phyloP scores from a whole-genome alignment of 1,284 basidiomycete genomes.

The Tremellales sp. region DNA sequence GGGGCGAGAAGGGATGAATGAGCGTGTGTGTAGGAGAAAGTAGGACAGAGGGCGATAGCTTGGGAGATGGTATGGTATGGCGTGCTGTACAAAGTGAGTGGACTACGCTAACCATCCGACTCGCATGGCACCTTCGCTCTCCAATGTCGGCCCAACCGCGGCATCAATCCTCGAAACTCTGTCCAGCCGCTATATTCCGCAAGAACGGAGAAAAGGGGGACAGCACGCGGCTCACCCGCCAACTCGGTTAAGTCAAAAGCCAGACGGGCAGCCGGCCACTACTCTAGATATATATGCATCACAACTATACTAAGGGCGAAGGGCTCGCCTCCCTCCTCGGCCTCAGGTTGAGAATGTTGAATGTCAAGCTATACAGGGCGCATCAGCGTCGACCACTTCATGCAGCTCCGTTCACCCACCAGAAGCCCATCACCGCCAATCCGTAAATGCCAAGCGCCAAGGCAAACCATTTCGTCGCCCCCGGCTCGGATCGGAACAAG shows the following conservation, averaged over 20 bases:
- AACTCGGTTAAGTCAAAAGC: no score
- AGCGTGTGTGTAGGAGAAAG: slow-evolving; percentile 27
- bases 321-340: neutral
- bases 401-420: slow-evolving; percentile 56
- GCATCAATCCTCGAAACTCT: no score
- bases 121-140: no score
- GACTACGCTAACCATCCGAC: no score
- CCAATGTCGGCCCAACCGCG: no score
- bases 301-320: neutral
- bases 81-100: slow-evolving; percentile 4
- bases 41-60: slow-evolving; percentile 37
- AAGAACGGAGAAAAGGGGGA: no score
- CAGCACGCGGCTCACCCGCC: no score
- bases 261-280: no score
- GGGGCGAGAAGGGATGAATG: slow-evolving; percentile 37
- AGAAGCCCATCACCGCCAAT: slow-evolving; percentile 75
- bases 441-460: slow-evolving; percentile 72
- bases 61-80: slow-evolving; percentile 19
- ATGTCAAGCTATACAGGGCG: slow-evolving; percentile 57
- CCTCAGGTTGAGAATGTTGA: slow-evolving; percentile 64
- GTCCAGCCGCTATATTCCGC: no score
- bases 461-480: slow-evolving; percentile 59
- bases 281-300: neutral
- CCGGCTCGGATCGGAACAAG: slow-evolving; percentile 67
- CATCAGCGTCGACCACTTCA: neutral